These are phyloP conservation scores for Alternaria arbusti DNA, from an alignment of 2,329 filamentous ascomycete genomes.

Conservation along the genomic window DNA sequence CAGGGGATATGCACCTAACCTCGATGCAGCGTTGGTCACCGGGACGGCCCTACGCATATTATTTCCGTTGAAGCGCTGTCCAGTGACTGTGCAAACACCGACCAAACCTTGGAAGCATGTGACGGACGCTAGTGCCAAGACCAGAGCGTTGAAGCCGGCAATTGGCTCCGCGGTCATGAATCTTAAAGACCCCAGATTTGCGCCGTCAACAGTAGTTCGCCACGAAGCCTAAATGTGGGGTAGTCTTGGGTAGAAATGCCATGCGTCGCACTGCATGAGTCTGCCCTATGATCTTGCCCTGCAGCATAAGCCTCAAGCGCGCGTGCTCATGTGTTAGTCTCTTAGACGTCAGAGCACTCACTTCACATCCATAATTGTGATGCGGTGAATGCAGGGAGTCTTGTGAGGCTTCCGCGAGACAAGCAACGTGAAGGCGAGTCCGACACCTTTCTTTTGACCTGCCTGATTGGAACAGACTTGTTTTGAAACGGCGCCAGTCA, in stretches of 20 bases:
- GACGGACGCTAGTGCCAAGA: slow-evolving; percentile 20
- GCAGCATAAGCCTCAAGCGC: slow-evolving; percentile 22
- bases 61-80: slow-evolving; percentile 24
- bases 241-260: slow-evolving; percentile 9
- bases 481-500: slow-evolving; percentile 2
- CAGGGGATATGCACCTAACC: slow-evolving; percentile 28
- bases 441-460: slow-evolving; percentile 13
- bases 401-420: slow-evolving; percentile 33
- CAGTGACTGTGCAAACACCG: slow-evolving; percentile 25
- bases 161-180: slow-evolving; percentile 2
- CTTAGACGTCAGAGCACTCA: slow-evolving; percentile 20
- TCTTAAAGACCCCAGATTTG: slow-evolving; percentile 4
- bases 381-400: slow-evolving; percentile 15
- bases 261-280: slow-evolving; percentile 26
- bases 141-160: slow-evolving; percentile 2
- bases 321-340: slow-evolving; percentile 29
- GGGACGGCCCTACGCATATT: slow-evolving; percentile 34
- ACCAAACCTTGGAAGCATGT: slow-evolving; percentile 30
- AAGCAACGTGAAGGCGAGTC: slow-evolving; percentile 1
- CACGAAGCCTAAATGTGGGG: slow-evolving; percentile 12
- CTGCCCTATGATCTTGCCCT: slow-evolving; percentile 31
- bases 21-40: slow-evolving; percentile 36
- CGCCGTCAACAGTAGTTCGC: slow-evolving; percentile 3
- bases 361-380: neutral
- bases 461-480: slow-evolving; percentile 13